Evolutionary conservation across 139 green algal genomes (phyloP).

Genomic region (Tetraselmis striata): DNA sequence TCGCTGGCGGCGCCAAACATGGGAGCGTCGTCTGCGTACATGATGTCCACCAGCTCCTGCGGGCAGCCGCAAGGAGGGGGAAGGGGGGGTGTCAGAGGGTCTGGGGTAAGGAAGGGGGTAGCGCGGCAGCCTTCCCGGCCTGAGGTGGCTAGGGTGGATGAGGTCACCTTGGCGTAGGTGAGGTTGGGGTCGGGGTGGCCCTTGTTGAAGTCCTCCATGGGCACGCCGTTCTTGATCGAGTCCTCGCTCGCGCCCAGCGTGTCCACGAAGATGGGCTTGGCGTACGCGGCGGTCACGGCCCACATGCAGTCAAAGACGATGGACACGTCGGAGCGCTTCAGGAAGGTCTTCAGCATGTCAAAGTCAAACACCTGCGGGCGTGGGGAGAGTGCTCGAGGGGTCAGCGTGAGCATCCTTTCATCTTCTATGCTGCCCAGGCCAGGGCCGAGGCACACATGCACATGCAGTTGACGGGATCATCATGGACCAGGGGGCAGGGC

Average conservation of each 20-base stretch:
- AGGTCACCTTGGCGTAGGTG: conserved; percentile 79
- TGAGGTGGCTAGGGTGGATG: no score
- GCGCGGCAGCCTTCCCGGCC: no score
- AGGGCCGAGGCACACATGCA: not conserved
- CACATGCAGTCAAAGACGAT: conserved; percentile 95
- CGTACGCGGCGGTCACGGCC: conserved; percentile 94
- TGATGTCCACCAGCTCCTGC: conserved; percentile 91
- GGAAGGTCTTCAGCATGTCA: conserved; percentile 69
- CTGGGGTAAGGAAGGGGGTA: no score
- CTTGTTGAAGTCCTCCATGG: conserved; percentile 86
- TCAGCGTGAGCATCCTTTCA: not conserved
- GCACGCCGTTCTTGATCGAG: conserved; percentile 50
- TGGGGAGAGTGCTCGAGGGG: not conserved
- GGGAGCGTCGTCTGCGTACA: conserved; percentile 65
- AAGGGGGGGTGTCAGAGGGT: no score
- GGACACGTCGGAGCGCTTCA: conserved; percentile 80
- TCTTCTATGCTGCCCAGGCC: not conserved
- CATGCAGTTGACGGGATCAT: not conserved
- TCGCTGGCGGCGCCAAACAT: conserved; percentile 82
- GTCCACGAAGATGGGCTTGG: conserved; percentile 84
- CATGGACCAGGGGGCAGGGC: conserved; percentile 15
- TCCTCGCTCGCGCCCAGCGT: conserved; percentile 28
- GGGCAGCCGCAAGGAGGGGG: no score
- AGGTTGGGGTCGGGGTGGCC: conserved; percentile 99
- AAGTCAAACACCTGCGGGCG: conserved; percentile 98